These are phyloP conservation scores for Isochrysis galbana DNA, from an alignment of 78 protist genomes.

Conservation along the genomic window DNA sequence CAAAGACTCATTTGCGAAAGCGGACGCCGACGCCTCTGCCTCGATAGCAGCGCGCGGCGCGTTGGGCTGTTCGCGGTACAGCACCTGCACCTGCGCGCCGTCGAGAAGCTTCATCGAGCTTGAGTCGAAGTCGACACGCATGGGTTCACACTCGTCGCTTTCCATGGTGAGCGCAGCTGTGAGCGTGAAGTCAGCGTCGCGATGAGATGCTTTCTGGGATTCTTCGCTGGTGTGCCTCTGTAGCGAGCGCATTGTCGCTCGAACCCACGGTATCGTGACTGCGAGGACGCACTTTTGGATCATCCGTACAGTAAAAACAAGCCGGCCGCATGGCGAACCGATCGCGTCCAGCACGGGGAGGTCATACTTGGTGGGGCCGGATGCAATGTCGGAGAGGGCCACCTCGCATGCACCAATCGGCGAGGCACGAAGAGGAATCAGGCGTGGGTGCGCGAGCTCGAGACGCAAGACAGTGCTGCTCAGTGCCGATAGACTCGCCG, in stretches of 20 bases:
- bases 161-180: not conserved
- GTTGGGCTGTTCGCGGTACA: not conserved
- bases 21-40: not conserved
- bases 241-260: not conserved
- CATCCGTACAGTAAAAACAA: not conserved
- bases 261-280: not conserved
- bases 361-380: not conserved
- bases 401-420: not conserved
- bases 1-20: not conserved
- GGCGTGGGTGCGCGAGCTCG: not conserved
- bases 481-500: not conserved
- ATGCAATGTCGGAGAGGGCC: not conserved
- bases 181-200: not conserved
- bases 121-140: not conserved
- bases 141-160: not conserved
- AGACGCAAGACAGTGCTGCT: not conserved
- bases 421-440: not conserved
- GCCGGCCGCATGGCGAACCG: not conserved
- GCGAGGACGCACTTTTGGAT: not conserved
- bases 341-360: not conserved
- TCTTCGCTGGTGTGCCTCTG: not conserved
- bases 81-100: not conserved
- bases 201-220: not conserved
- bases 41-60: not conserved
- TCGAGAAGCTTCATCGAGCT: not conserved